Base-by-base conservation (phyloP, 139 green algal species). In the Closterium sp. region DNA sequence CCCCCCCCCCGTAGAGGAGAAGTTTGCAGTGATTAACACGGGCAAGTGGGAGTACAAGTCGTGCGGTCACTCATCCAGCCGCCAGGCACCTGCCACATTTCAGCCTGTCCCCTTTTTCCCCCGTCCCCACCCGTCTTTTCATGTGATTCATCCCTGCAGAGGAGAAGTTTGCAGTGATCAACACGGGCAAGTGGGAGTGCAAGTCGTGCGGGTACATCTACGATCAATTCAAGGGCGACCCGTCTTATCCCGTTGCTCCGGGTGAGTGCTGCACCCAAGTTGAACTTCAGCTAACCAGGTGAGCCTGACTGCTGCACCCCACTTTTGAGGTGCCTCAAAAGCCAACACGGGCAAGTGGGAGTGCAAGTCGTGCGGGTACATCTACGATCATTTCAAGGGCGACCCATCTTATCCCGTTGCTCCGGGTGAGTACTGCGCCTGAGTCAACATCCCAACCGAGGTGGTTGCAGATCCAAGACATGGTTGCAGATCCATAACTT, bases 341-440 rank as follows among this genome's bases (percentile, higher is more conserved):
- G n/a, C 89, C 19, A 85, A 92, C 92, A 70, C 88, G 31, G 92
- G 89, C 62, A 79, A 79, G 62, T 79, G 62, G 62, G 62, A 79
- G 62, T 79, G 62, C 62, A 79, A 24, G 62, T 79, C 62, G 62
- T 79, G 62, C 27, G 62, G 62, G 38, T 50, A 50, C 7, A 50
- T 50, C 17, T 94, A 94, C 62, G 86, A 93, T 32, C 62, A 87
- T 19, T 30, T 22, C n/a, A 88, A 92, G 42, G 90, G 92, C 28
- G 90, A 94, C 38, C 31, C 92, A 24, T 32, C 28, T 9, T 95
- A 95, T 38, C 93, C 93, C 29, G 1, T 95, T 24, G 32, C 91
- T 28, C 21, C 92, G 4, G 92, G 91, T 88, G 30, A 85, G 87
- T 84, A n/a, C n/a, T n/a, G n/a, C n/a, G n/a, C 38, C 38, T 45